These are phyloP conservation scores for Mycena alexandri DNA, from an alignment of 768 basidiomycete species.

Conservation along the genomic window DNA sequence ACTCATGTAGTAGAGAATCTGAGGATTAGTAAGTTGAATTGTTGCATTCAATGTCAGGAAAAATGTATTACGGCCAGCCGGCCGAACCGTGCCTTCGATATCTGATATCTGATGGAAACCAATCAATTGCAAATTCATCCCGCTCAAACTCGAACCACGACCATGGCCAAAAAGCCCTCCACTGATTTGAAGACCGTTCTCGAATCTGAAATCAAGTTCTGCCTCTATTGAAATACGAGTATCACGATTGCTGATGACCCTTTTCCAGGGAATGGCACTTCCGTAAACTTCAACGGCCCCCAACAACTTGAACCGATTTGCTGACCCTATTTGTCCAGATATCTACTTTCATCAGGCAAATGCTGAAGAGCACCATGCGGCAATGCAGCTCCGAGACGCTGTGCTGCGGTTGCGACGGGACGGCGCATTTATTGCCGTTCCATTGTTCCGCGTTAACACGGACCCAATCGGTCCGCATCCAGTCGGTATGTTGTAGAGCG, in stretches of 20 bases:
- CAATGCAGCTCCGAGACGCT: constrained; percentile 77
- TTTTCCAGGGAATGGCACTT: constrained; percentile 82
- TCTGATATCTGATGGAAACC: background rate
- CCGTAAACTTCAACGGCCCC: constrained; percentile 54
- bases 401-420: constrained; percentile 78
- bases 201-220: constrained; percentile 73
- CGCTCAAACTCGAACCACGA: constrained; percentile 11
- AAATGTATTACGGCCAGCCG: too few relatives aligned
- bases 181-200: constrained; percentile 71
- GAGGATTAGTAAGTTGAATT: too few relatives aligned
- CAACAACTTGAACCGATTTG: background rate
- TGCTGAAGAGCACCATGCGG: constrained; percentile 69
- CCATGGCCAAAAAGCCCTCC: constrained; percentile 44
- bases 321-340: constrained; percentile 55
- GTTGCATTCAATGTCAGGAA: too few relatives aligned
- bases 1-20: too few relatives aligned
- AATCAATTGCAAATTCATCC: background rate
- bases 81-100: too few relatives aligned
- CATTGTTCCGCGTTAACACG: constrained; percentile 77
- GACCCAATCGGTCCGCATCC: constrained; percentile 83
- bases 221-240: background rate
- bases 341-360: constrained; percentile 86
- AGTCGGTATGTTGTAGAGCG: constrained; percentile 61
- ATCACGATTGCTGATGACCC: background rate
- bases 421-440: constrained; percentile 85